These are phyloP conservation scores for Taxillus chinensis DNA, from an alignment of 164 flowering plant genomes.

Conservation along the genomic window DNA sequence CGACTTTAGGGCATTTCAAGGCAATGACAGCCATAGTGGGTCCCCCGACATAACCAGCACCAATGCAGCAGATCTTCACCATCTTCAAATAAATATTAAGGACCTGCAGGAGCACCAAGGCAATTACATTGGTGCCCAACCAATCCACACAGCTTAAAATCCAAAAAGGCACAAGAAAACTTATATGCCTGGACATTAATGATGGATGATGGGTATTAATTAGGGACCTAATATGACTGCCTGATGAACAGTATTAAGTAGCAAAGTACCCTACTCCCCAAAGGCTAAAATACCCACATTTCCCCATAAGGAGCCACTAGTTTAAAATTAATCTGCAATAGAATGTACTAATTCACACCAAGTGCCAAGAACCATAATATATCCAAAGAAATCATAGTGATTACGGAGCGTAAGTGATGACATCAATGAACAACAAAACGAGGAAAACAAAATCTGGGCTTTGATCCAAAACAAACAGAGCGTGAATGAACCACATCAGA, in stretches of 20 bases:
- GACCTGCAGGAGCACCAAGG: background rate
- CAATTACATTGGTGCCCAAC: background rate
- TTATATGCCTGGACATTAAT: background rate
- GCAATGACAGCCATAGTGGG: constrained; percentile 70
- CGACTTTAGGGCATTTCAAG: constrained; percentile 42
- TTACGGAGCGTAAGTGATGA: background rate
- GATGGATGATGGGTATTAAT: too few relatives aligned
- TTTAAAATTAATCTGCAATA: too few relatives aligned
- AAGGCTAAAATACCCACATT: too few relatives aligned
- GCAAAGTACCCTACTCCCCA: too few relatives aligned
- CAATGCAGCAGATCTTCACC: constrained; percentile 67
- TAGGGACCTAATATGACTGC: too few relatives aligned
- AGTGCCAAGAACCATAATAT: too few relatives aligned
- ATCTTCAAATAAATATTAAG: constrained; percentile 10
- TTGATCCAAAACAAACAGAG: too few relatives aligned
- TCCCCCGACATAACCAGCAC: constrained; percentile 59
- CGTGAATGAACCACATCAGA: background rate
- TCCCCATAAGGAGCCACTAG: too few relatives aligned
- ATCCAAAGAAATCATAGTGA: too few relatives aligned
- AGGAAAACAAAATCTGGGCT: background rate
- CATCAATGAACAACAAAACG: background rate
- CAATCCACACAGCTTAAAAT: background rate
- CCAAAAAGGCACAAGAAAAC: background rate
- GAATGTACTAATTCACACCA: too few relatives aligned
- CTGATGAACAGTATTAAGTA: too few relatives aligned